Percentiles rank a stretch among this genome's conserved stretches.
Conservation (phyloP, 208 protist species). For the Trypanosoma boissoni region DNA sequence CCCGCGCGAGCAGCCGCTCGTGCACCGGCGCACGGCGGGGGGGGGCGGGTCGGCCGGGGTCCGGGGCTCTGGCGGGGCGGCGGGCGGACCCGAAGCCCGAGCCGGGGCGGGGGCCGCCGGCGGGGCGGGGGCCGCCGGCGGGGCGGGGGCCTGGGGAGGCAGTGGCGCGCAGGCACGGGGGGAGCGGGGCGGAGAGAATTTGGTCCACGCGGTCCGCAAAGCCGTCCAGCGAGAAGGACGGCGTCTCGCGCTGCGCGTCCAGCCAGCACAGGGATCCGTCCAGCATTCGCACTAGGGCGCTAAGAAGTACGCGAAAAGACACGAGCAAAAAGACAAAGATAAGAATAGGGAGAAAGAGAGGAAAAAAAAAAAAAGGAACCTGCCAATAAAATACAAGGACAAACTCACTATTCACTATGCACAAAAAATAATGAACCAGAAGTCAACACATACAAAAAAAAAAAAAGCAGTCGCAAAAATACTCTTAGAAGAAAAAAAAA, state of each 20-base stretch:
- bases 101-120: neutral
- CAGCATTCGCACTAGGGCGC: no score
- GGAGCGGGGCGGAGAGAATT: conserved; percentile 46
- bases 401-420: no score
- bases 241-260: conserved; percentile 21
- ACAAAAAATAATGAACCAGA: no score
- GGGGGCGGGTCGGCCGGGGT: neutral
- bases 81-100: no score
- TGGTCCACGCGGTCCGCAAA: conserved; percentile 29
- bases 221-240: conserved; percentile 24
- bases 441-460: no score
- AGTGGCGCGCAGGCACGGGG: conserved; percentile 36
- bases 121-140: neutral
- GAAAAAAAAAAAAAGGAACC: no score
- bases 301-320: no score
- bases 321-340: no score
- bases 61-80: neutral
- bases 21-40: conserved; percentile 34
- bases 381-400: no score
- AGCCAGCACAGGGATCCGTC: neutral
- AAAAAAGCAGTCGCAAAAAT: no score
- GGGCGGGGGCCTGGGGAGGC: neutral
- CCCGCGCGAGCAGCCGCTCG: conserved; percentile 71
- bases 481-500: no score
- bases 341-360: no score